Conservation (phyloP, 192 early-diverging fungal species). For the Gaertneriomyces sp. region DNA sequence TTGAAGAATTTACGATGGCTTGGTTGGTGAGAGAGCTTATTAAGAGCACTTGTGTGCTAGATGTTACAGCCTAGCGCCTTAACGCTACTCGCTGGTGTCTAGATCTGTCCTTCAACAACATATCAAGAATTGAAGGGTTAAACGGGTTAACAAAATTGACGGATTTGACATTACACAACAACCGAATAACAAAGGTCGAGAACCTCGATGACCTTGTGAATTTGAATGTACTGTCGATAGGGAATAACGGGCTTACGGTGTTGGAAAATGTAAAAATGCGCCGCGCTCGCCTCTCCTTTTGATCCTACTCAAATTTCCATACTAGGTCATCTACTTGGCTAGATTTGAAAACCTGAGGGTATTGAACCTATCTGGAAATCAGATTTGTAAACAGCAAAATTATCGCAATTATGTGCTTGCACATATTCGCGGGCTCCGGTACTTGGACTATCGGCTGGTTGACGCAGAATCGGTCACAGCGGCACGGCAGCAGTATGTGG, state of each 20-base stretch:
- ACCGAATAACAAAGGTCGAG: conserved; percentile 56
- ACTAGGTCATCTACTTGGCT: conserved; percentile 50
- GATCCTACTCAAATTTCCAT: not conserved
- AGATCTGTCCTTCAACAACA: conserved; percentile 68
- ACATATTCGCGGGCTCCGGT: conserved; percentile 53
- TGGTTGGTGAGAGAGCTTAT: conserved; percentile 35
- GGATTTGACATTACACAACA: conserved; percentile 62
- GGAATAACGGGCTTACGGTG: conserved; percentile 50
- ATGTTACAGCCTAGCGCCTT: not conserved
- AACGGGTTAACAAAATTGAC: conserved; percentile 53
- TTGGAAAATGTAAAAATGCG: conserved; percentile 48
- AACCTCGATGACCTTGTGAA: conserved; percentile 57
- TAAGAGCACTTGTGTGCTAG: not conserved
- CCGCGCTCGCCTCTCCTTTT: not conserved
- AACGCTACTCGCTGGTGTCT: not conserved
- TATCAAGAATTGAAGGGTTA: conserved; percentile 57
- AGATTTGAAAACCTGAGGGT: conserved; percentile 54
- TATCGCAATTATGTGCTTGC: conserved; percentile 57
- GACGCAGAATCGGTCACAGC: conserved; percentile 49
- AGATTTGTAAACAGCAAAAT: conserved; percentile 53
- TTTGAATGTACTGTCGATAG: conserved; percentile 56
- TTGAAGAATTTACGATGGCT: conserved; percentile 60
- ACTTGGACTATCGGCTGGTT: conserved; percentile 61
- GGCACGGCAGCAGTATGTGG: conserved; percentile 57
- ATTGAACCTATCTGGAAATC: conserved; percentile 54